Percentiles rank a stretch among this genome's conserved stretches.
phyloP scores from a whole-genome alignment of 164 flowering plant species.

The Vitis amurensis region DNA sequence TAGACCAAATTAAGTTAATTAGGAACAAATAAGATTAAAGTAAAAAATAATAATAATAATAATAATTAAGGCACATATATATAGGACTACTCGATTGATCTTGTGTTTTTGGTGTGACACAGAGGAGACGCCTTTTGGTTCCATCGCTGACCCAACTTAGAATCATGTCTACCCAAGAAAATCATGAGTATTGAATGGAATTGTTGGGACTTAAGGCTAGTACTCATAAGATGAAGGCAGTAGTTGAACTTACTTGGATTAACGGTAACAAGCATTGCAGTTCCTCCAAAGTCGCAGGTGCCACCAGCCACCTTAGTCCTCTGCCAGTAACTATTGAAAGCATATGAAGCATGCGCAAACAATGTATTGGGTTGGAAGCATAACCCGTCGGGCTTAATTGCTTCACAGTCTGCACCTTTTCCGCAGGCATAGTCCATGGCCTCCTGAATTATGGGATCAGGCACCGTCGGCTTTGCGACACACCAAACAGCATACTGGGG shows the following conservation, averaged over 20 bases:
- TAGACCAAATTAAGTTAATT: too few species aligned
- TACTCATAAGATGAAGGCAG: too few species aligned
- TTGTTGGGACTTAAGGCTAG: too few species aligned
- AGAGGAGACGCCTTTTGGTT: too few species aligned
- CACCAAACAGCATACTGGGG: constrained; percentile 19
- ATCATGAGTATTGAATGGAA: too few species aligned
- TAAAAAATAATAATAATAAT: too few species aligned
- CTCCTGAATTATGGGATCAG: constrained; percentile 29
- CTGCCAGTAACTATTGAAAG: constrained; percentile 48
- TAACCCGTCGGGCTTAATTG: constrained; percentile 23
- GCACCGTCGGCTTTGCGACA: constrained; percentile 41
- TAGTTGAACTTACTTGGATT: constrained; percentile 37
- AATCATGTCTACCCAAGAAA: too few species aligned
- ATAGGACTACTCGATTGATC: too few species aligned
- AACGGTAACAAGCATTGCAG: constrained; percentile 39
- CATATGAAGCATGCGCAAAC: constrained; percentile 41
- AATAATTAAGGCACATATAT: too few species aligned
- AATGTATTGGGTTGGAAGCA: constrained; percentile 36
- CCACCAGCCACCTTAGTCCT: constrained; percentile 31
- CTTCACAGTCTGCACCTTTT: constrained; percentile 33
- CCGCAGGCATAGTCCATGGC: constrained; percentile 50
- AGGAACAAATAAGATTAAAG: too few species aligned
- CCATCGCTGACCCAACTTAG: too few species aligned
- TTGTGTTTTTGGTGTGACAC: too few species aligned
- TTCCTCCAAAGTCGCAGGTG: constrained; percentile 50